Evolutionary conservation across 352 stramenopile species (phyloP).

Genomic region (Pilasporangium apinafurcum): DNA sequence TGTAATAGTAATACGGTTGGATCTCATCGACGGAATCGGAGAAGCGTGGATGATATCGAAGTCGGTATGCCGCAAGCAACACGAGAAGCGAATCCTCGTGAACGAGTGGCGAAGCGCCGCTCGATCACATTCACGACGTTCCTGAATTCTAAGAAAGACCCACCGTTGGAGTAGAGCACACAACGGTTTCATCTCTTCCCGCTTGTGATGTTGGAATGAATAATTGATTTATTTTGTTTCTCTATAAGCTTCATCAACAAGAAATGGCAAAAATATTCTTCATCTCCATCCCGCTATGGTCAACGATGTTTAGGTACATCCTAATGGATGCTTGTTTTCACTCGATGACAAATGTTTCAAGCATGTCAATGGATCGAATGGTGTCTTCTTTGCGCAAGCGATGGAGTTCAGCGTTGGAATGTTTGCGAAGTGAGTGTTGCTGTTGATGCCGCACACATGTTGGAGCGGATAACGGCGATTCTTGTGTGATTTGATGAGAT

Average conservation of each 20-base stretch:
- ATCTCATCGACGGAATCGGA: slow-evolving; percentile 12
- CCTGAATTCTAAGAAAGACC: slow-evolving; percentile 18
- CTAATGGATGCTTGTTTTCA: no score
- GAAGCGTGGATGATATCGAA: slow-evolving; percentile 75
- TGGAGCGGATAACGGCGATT: neutral
- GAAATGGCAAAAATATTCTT: no score
- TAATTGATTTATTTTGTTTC: no score
- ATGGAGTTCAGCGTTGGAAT: no score
- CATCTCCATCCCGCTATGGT: no score
- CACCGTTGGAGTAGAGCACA: slow-evolving; percentile 3
- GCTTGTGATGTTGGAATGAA: no score
- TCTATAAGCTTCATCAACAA: no score
- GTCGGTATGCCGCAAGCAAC: slow-evolving; percentile 51
- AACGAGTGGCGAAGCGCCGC: slow-evolving; percentile 47
- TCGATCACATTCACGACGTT: slow-evolving; percentile 79
- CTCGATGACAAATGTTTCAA: neutral
- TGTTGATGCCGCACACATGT: slow-evolving; percentile 2
- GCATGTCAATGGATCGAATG: neutral
- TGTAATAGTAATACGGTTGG: slow-evolving; percentile 6
- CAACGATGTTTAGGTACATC: no score
- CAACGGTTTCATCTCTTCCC: no score
- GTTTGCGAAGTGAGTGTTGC: neutral
- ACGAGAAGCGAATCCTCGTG: slow-evolving; percentile 34
- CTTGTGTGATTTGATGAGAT: slow-evolving; percentile 5
- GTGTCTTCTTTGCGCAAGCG: no score